Evolutionary conservation across 2,329 filamentous ascomycete genomes (phyloP), one percentile per base, ranked within the genome.

Genomic region (Stachybotrys chartarum): DNA sequence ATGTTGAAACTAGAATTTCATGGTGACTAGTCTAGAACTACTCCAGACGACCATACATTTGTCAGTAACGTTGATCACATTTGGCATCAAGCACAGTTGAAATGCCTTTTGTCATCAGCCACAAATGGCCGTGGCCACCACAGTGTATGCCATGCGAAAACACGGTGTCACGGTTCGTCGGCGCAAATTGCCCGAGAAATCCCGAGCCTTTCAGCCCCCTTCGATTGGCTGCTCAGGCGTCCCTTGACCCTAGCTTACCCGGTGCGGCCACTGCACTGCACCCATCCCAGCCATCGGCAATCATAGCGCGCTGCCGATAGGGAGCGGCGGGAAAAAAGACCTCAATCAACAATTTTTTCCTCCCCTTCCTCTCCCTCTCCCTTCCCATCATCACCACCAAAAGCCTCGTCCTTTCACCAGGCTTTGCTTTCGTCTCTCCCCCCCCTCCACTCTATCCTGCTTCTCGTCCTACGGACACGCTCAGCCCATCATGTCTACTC

Each of bases 131-230:
- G 35, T 6, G 10, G 35, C 5, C 14, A 14, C 35, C 35, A 42
- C 35, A 42, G 35, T 42, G 35, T 42, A 24, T 24, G 4, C 24
- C 24, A 24, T 24, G 24, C 24, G 2, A 2, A 42, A 14, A 14
- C 8, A 42, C 35, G 50, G 35, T 44, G 30, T 12, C n/a, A n/a
- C 32, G 31, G 18, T 32, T 24, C 18, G 35, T 52, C 50, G 50
- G 50, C 35, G 50, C 50, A 52, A 52, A 39, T 35, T 35, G 44
- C 50, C 50, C 50, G 50, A 52, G 35, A 39, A 42, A n/a, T 52
- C 17, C 50, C 50, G 50, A 52, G 12, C 17, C 50, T 24, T 52
- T 44, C 45, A 47, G n/a, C 10, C 35, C 35, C 35, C 14, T 42
- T 14, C 18, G 18, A n/a, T 17, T 14, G 45, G 24, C 24, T 24